Conservation (phyloP, 345 rosid genomes). For the Bruguiera parviflora region DNA sequence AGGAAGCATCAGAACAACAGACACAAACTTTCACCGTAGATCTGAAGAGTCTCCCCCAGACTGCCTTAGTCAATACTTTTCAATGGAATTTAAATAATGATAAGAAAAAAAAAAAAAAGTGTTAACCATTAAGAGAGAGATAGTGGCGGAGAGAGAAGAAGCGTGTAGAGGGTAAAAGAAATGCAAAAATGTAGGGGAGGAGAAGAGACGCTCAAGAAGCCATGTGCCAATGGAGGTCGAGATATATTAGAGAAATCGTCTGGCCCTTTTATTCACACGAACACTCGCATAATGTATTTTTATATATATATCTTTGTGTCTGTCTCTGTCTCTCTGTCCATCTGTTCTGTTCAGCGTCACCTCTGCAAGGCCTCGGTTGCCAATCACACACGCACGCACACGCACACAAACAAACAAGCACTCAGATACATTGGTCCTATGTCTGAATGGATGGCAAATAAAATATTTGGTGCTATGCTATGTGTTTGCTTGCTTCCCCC, state of each 20-base stretch:
- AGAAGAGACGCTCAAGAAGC: slow-evolving; percentile 41
- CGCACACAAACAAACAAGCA: no score
- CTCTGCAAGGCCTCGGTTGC: slow-evolving; percentile 8
- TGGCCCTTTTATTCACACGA: slow-evolving; percentile 12
- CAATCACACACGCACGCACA: not conserved
- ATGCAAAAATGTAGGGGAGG: slow-evolving; percentile 23
- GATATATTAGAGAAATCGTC: slow-evolving; percentile 41
- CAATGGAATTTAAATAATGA: slow-evolving; percentile 21
- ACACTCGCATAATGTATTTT: not conserved
- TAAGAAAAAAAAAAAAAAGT: slow-evolving; percentile 6
- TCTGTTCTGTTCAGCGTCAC: slow-evolving; percentile 20
- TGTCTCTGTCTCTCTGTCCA: slow-evolving; percentile 11
- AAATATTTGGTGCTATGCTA: no score
- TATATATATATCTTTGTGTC: not conserved
- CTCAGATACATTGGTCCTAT: no score
- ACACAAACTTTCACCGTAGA: slow-evolving; percentile 41
- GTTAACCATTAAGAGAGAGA: slow-evolving; percentile 21
- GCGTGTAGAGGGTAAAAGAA: slow-evolving; percentile 48
- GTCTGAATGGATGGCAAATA: no score
- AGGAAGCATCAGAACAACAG: slow-evolving; percentile 12
- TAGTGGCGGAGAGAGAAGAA: not conserved
- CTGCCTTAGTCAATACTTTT: slow-evolving; percentile 41
- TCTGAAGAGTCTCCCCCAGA: slow-evolving; percentile 38
- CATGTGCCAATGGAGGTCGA: slow-evolving; percentile 70
- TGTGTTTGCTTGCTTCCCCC: not conserved